Evolutionary conservation across 768 basidiomycete species (phyloP).

Genomic region (Tricholoma terreum): DNA sequence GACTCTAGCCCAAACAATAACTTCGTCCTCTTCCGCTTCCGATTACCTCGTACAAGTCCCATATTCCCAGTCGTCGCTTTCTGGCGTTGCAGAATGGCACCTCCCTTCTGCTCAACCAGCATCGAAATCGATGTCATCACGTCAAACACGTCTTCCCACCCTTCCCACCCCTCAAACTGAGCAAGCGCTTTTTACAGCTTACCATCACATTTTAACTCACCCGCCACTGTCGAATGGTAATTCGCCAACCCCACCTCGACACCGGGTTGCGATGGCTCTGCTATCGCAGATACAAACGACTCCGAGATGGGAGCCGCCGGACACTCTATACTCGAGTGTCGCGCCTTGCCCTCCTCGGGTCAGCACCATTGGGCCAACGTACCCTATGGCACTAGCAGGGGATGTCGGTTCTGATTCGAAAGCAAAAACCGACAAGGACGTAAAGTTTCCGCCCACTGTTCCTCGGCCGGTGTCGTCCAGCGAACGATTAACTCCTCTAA

Average conservation of each 20-base stretch:
- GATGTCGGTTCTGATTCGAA: constrained; percentile 22
- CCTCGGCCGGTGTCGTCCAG: constrained; percentile 41
- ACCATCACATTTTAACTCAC: constrained; percentile 76
- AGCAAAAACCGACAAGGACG: constrained; percentile 40
- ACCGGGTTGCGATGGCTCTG: constrained; percentile 74
- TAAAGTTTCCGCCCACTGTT: constrained; percentile 50
- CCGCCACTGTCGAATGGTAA: constrained; percentile 49
- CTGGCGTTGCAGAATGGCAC: constrained; percentile 66
- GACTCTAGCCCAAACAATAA: constrained; percentile 41
- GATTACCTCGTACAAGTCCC: constrained; percentile 73
- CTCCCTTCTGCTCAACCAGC: constrained; percentile 45
- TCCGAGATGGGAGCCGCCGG: constrained; percentile 66
- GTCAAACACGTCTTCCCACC: constrained; percentile 23
- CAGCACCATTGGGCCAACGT: constrained; percentile 61
- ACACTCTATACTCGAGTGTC: constrained; percentile 60
- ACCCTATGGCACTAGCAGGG: constrained; percentile 51
- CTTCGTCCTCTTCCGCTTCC: constrained; percentile 48
- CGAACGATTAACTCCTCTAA: constrained; percentile 59
- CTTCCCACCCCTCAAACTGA: constrained; percentile 55
- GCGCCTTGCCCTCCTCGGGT: constrained; percentile 62
- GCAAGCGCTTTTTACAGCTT: constrained; percentile 62
- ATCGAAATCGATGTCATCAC: constrained; percentile 9
- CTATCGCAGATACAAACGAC: constrained; percentile 53
- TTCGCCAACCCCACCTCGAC: constrained; percentile 57
- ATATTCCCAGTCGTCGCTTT: constrained; percentile 70